These are phyloP conservation scores for Auricularia cornea DNA, from an alignment of 768 basidiomycete species.

Conservation along the genomic window DNA sequence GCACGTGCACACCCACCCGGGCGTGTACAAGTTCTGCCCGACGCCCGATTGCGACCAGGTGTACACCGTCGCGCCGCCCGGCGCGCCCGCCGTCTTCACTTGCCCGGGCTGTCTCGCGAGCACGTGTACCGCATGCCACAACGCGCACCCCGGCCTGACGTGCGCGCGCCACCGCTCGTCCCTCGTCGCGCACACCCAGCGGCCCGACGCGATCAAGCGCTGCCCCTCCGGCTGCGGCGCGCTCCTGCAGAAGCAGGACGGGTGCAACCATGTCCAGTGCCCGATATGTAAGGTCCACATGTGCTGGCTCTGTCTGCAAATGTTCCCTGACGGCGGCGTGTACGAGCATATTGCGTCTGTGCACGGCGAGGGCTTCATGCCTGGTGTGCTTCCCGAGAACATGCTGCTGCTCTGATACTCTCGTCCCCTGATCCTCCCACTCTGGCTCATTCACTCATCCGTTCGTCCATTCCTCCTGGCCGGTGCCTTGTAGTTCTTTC, in stretches of 20 bases:
- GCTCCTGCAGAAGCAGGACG: neutral
- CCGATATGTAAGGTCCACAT: neutral
- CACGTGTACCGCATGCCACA: slow-evolving; percentile 56
- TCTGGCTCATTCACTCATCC: neutral
- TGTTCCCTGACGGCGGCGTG: neutral
- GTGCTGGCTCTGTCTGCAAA: neutral
- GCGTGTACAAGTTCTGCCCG: slow-evolving; percentile 67
- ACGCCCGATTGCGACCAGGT: slow-evolving; percentile 71
- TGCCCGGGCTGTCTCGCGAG: slow-evolving; percentile 63
- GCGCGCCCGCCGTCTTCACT: slow-evolving; percentile 43
- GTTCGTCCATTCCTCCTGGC: neutral
- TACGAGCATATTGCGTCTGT: neutral
- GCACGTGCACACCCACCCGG: slow-evolving; percentile 49
- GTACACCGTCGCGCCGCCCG: slow-evolving; percentile 42
- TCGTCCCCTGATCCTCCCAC: too few species aligned
- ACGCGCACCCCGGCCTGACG: slow-evolving; percentile 50
- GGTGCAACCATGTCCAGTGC: neutral
- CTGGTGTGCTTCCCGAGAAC: neutral
- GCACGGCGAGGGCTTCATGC: neutral
- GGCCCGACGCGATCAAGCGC: neutral
- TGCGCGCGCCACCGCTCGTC: slow-evolving; percentile 39
- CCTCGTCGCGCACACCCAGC: neutral
- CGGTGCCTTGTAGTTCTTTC: neutral
- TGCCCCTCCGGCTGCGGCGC: neutral
- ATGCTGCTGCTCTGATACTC: neutral